These are phyloP conservation scores for Rhodotorula toruloides DNA, from an alignment of 768 basidiomycete genomes.

Conservation along the genomic window DNA sequence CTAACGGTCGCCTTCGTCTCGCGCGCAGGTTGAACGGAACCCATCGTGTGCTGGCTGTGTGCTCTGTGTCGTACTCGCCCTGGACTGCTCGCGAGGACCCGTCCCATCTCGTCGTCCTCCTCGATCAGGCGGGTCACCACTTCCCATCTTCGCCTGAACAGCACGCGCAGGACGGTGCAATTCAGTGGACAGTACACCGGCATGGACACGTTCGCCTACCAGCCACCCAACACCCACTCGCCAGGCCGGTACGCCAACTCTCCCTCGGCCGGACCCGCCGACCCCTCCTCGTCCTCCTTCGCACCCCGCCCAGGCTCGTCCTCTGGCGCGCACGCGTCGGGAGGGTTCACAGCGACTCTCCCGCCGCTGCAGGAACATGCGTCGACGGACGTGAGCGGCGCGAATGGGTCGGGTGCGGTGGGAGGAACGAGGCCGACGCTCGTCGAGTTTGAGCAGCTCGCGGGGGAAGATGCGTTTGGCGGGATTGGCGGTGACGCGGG, in stretches of 20 bases:
- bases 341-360: not conserved
- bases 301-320: slow-evolving; percentile 6
- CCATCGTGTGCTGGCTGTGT: too few species aligned
- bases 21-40: too few species aligned
- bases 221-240: slow-evolving; percentile 20
- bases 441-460: slow-evolving; percentile 22
- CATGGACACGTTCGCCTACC: slow-evolving; percentile 23
- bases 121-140: too few species aligned
- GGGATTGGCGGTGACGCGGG: not conserved
- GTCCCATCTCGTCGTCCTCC: too few species aligned
- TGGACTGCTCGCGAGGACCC: too few species aligned
- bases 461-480: slow-evolving; percentile 8
- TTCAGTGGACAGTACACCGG: too few species aligned
- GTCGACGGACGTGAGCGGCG: not conserved
- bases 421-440: not conserved
- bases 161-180: not conserved
- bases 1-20: too few species aligned
- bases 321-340: not conserved
- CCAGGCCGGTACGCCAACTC: not conserved
- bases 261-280: not conserved
- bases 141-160: too few species aligned
- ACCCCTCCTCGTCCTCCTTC: slow-evolving; percentile 4
- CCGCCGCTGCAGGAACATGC: slow-evolving; percentile 17
- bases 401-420: not conserved
- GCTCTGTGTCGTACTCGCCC: too few species aligned